A percentile compares a stretch with the other conserved stretches of the same genome.
These are phyloP conservation scores for Escallonia herrerae DNA, from an alignment of 129 eudicot genomes.

Conservation along the genomic window DNA sequence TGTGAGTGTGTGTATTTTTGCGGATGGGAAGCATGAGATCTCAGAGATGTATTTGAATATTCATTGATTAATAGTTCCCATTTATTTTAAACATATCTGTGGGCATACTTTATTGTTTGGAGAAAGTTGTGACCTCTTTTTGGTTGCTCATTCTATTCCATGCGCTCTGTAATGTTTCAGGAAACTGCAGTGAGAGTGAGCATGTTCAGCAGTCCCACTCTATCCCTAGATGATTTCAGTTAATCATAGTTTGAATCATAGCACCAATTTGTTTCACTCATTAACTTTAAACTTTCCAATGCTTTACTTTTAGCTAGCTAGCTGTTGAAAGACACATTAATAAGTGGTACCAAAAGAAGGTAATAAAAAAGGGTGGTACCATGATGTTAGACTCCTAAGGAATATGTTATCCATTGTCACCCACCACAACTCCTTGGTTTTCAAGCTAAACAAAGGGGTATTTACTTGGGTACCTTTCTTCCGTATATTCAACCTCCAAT, in stretches of 20 bases:
- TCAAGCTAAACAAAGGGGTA: no score
- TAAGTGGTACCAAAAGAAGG: no score
- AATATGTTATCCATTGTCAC: no score
- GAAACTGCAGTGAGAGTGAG: conserved; percentile 17
- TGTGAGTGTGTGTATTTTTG: conserved; percentile 21
- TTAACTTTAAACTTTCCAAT: neutral
- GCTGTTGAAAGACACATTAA: no score
- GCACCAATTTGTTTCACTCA: neutral
- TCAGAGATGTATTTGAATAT: neutral
- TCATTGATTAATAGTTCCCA: neutral
- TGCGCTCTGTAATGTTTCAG: conserved; percentile 38
- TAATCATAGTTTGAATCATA: conserved; percentile 48
- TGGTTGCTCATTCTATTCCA: conserved; percentile 29
- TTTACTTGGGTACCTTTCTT: no score
- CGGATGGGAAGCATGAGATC: conserved; percentile 39
- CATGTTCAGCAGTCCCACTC: neutral
- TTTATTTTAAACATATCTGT: neutral
- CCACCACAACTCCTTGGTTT: no score
- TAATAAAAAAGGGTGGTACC: no score
- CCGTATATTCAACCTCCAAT: no score
- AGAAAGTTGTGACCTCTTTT: conserved; percentile 27
- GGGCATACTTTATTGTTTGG: neutral
- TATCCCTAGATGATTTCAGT: conserved; percentile 15
- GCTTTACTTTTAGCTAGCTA: conserved; percentile 1
- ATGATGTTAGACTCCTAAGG: no score